Evolutionary conservation across 441 rosid genomes (phyloP).

Genomic region (Capsella rubella): DNA sequence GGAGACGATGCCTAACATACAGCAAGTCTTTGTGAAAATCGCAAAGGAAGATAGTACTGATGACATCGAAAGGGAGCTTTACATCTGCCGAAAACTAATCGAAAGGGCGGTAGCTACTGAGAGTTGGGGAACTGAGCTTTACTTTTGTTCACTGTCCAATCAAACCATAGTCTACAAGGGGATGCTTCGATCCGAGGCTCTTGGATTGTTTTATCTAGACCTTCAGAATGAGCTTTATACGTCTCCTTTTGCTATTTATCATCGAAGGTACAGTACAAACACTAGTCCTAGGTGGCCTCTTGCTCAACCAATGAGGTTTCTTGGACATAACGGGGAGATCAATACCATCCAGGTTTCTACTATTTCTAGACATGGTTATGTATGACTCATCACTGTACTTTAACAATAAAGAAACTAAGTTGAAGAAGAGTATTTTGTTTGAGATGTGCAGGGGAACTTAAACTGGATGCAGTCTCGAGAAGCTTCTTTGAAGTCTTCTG

Average conservation of each 20-base stretch:
- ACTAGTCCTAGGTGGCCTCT: conserved; percentile 99
- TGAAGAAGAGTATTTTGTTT: conserved; percentile 36
- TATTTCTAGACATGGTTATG: conserved; percentile 27
- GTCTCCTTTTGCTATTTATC: conserved; percentile 97
- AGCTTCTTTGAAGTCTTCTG: conserved; percentile 88
- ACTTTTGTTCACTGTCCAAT: conserved; percentile 94
- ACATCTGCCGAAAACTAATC: conserved; percentile 91
- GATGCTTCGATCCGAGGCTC: conserved; percentile 98
- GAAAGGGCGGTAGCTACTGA: conserved; percentile 70
- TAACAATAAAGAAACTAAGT: conserved; percentile 26
- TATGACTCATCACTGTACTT: conserved; percentile 27
- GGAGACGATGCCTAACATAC: conserved; percentile 94
- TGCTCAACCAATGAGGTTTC: conserved; percentile 99
- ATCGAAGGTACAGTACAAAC: conserved; percentile 96
- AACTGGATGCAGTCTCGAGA: conserved; percentile 99
- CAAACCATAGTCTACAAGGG: conserved; percentile 99
- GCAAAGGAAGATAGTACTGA: conserved; percentile 83
- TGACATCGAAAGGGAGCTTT: conserved; percentile 93
- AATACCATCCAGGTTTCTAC: conserved; percentile 88
- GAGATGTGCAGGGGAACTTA: conserved; percentile 80
- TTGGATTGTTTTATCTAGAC: conserved; percentile 85
- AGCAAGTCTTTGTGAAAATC: conserved; percentile 92
- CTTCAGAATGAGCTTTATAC: conserved; percentile 79
- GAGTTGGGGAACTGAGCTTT: conserved; percentile 91
- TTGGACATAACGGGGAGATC: conserved; percentile 99